A percentile compares a stretch with the other conserved stretches of the same genome.
phyloP scores from a whole-genome alignment of 768 basidiomycete genomes.

The Boletus patriciae region DNA sequence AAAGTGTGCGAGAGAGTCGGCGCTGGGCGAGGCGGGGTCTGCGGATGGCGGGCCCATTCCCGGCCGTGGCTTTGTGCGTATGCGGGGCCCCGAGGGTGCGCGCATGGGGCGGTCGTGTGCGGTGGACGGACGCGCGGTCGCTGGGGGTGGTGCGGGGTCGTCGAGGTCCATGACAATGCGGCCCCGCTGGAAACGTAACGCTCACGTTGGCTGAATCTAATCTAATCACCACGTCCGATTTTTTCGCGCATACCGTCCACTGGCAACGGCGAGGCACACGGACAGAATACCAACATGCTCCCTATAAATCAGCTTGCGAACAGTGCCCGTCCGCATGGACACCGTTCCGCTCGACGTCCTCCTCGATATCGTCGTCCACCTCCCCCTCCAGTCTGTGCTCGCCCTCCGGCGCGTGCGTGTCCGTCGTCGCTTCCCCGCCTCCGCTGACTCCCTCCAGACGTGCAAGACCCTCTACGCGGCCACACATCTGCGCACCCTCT shows the following conservation, averaged over 20 bases:
- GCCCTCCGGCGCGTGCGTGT: slow-evolving; percentile 47
- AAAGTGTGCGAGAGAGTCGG: too few relatives aligned
- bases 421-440: not conserved
- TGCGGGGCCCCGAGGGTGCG: slow-evolving; percentile 23
- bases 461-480: slow-evolving; percentile 43
- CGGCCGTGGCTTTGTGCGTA: slow-evolving; percentile 14
- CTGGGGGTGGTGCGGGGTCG: slow-evolving; percentile 9
- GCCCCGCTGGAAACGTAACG: not conserved
- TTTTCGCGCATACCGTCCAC: slow-evolving; percentile 20
- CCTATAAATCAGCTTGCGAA: not conserved
- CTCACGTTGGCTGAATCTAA: slow-evolving; percentile 1
- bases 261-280: not conserved
- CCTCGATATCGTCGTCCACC: slow-evolving; percentile 42
- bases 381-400: slow-evolving; percentile 44
- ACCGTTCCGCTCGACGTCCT: slow-evolving; percentile 47
- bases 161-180: slow-evolving; percentile 19
- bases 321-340: not conserved
- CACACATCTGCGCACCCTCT: slow-evolving; percentile 50
- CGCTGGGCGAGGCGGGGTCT: slow-evolving; percentile 1
- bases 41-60: too few relatives aligned
- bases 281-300: not conserved
- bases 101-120: slow-evolving; percentile 28
- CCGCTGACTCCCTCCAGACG: slow-evolving; percentile 37
- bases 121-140: slow-evolving; percentile 9
- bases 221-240: slow-evolving; percentile 27